These are phyloP conservation scores for Myxozyma mucilagina DNA, from an alignment of 805 yeast species.

Conservation along the genomic window DNA sequence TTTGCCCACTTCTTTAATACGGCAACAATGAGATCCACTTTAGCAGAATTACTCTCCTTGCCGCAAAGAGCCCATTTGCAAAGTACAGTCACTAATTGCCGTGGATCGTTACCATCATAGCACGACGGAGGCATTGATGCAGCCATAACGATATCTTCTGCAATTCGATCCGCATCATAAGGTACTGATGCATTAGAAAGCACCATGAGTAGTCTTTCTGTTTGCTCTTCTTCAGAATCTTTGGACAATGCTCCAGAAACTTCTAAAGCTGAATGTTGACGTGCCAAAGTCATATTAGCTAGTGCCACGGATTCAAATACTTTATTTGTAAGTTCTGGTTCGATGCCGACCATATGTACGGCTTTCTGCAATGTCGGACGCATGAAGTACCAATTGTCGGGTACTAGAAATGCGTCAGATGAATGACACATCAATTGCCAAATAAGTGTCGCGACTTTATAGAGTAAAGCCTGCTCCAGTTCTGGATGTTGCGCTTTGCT, in stretches of 20 bases:
- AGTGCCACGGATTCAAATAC: slow-evolving; percentile 22
- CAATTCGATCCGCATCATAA: slow-evolving; percentile 19
- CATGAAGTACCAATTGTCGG: slow-evolving; percentile 37
- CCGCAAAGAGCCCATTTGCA: slow-evolving; percentile 38
- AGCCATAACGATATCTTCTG: slow-evolving; percentile 29
- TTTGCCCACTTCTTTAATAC: slow-evolving; percentile 24
- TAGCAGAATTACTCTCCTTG: slow-evolving; percentile 25
- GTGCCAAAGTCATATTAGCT: slow-evolving; percentile 16
- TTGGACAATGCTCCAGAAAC: slow-evolving; percentile 11
- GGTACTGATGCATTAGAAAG: slow-evolving; percentile 23
- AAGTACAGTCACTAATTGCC: slow-evolving; percentile 25
- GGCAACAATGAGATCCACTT: slow-evolving; percentile 33
- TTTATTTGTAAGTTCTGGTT: slow-evolving; percentile 18
- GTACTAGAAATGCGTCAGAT: slow-evolving; percentile 40
- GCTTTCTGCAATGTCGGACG: slow-evolving; percentile 37
- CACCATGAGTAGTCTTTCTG: slow-evolving; percentile 27
- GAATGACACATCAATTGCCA: slow-evolving; percentile 33
- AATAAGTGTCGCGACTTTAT: slow-evolving; percentile 41
- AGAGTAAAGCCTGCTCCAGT: slow-evolving; percentile 35
- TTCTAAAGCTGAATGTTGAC: slow-evolving; percentile 32
- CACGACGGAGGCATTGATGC: slow-evolving; percentile 32
- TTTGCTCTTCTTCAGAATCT: slow-evolving; percentile 29
- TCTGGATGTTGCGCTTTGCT: slow-evolving; percentile 35
- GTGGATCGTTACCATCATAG: slow-evolving; percentile 21
- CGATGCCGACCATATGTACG: slow-evolving; percentile 16